A percentile compares a stretch with the other conserved stretches of the same genome.
Conservation (phyloP, 208 protist species). For the Trypanosoma avium region DNA sequence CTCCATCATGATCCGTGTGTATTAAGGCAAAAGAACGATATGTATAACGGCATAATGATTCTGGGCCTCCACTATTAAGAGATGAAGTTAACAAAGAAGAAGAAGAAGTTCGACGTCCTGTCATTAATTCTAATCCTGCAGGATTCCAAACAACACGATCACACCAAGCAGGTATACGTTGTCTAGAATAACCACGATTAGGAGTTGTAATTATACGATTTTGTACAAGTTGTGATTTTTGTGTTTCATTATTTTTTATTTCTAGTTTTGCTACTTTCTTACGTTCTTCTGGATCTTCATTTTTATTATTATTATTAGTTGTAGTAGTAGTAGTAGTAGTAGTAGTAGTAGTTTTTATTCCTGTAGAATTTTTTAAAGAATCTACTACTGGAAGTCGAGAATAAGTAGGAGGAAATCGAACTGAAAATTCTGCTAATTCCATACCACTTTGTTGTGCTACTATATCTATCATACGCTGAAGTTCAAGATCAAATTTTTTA, state of each 20-base stretch:
- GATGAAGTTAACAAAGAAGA: not conserved
- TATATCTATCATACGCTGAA: slow-evolving; percentile 46
- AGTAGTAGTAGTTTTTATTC: no score
- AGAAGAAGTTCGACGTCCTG: slow-evolving; percentile 26
- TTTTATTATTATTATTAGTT: not conserved
- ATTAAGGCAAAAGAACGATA: slow-evolving; percentile 56
- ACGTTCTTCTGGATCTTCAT: not conserved
- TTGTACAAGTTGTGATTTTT: not conserved
- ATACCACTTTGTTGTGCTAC: slow-evolving; percentile 46
- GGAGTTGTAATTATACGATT: slow-evolving; percentile 8
- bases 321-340: not conserved
- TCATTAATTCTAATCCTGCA: slow-evolving; percentile 61
- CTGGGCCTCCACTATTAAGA: not conserved
- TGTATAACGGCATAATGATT: slow-evolving; percentile 22
- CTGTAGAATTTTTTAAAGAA: not conserved
- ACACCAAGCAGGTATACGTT: slow-evolving; percentile 83
- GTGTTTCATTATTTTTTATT: not conserved
- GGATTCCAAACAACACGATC: slow-evolving; percentile 83
- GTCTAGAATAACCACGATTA: slow-evolving; percentile 32
- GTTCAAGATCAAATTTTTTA: slow-evolving; percentile 48
- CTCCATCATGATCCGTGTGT: slow-evolving; percentile 79
- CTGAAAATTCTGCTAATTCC: slow-evolving; percentile 64
- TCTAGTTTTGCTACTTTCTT: not conserved
- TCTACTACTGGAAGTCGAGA: slow-evolving; percentile 33
- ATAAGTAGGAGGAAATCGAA: slow-evolving; percentile 69